Evolutionary conservation across 306 rosid genomes (phyloP), one percentile per base, ranked within the genome.

Genomic region (Fragaria ananassa): DNA sequence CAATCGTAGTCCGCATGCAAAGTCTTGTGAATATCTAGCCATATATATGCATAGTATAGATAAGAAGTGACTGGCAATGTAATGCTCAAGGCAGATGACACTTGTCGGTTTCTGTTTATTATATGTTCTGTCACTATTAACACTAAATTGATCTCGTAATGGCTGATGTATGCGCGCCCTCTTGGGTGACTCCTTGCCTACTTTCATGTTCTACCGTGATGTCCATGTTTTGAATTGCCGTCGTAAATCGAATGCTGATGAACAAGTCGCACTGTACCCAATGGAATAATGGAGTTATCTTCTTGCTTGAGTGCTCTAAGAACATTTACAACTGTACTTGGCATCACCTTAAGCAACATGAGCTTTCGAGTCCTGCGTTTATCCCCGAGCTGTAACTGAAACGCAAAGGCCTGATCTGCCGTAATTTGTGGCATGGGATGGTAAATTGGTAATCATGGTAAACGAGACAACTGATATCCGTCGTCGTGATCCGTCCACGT

Each of bases 1-100:
- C 65, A 66, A 27, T 51, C 66, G 68, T 47, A 44, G 58, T 69
- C 46, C 15, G 41, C 79, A 25, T 29, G 80, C 41, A 44, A 71
- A 80, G 76, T 58, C 23, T 27, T 84, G 85, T 84, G 83, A 81
- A 84, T 84, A 71, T 31, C 7, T 65, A 37, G 70, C 27, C 35
- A 78, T 31, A 12, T 53, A 70, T 19, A 10, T 77, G 44, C 66
- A 27, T 18, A 53, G 46, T 46, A 64, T 65, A 71, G 76, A 57
- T 41, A 9, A 45, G 39, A 74, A 41, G 62, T 68, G 46, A 51
- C 68, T 76, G 65, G 64, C 49, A 72, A 53, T 80, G 58, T 76
- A 76, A 70, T 37, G 53, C 50, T 54, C 11, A 51, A 69, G 34
- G 19, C 85, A 77, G 31, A 35, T 35, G 69, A 51, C 39, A 13